Conservation (phyloP, 1,284 basidiomycete species). For the Paramarasmius palmivorus region DNA sequence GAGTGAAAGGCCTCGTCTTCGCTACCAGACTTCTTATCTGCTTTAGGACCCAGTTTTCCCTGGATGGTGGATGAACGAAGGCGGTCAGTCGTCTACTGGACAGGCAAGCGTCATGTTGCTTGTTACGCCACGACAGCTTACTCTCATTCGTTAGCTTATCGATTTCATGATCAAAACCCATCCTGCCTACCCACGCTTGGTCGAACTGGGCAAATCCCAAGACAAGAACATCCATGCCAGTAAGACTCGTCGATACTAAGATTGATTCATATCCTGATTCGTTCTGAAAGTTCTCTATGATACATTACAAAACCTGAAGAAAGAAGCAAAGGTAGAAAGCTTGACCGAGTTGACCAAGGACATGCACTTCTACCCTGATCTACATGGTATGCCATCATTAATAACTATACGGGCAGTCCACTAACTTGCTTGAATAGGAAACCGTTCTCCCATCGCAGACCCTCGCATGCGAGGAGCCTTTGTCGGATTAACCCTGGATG, state of each 20-base stretch:
- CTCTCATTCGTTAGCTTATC: constrained; percentile 60
- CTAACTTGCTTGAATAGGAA: constrained; percentile 52
- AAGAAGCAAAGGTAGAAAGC: constrained; percentile 57
- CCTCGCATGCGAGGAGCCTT: constrained; percentile 91
- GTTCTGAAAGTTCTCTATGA: constrained; percentile 67
- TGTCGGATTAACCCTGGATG: constrained; percentile 83
- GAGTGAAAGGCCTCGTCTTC: constrained; percentile 6
- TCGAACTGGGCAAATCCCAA: constrained; percentile 54
- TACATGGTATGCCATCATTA: constrained; percentile 76
- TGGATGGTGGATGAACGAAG: constrained; percentile 99
- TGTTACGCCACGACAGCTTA: constrained; percentile 8
- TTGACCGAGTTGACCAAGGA: constrained; percentile 87
- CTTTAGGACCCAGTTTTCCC: constrained; percentile 81
- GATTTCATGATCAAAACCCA: constrained; percentile 96
- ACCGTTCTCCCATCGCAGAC: constrained; percentile 95
- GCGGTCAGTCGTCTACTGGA: constrained; percentile 98
- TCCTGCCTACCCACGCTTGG: constrained; percentile 75
- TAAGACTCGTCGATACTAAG: constrained; percentile 26
- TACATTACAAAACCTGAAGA: constrained; percentile 67
- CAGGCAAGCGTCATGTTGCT: constrained; percentile 49
- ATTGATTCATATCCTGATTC: neutral
- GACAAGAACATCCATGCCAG: constrained; percentile 60
- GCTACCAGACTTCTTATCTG: neutral
- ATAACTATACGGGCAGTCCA: no score
- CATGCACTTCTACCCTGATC: constrained; percentile 93